Conservation (phyloP, 225 moss, liverwort and hornwort genomes). For the Polytrichum commune region DNA sequence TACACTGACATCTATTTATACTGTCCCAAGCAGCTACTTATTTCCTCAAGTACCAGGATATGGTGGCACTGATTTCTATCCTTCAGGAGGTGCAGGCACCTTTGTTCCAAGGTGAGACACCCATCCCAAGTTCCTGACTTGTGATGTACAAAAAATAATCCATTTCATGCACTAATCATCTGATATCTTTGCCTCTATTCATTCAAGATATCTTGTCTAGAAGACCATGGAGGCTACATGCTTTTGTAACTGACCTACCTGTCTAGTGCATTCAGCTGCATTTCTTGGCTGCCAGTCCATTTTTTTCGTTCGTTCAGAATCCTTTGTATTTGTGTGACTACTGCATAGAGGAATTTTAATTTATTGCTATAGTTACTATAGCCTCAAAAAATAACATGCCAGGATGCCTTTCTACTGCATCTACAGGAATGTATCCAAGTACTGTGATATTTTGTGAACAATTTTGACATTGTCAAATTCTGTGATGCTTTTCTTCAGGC, state of each 20-base stretch:
- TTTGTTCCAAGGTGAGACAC: constrained; percentile 68
- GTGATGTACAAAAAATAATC: too few relatives aligned
- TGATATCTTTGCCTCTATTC: too few relatives aligned
- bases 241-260: too few relatives aligned
- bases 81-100: constrained; percentile 70
- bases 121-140: neutral
- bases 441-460: neutral
- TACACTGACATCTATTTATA: neutral
- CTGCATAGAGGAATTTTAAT: neutral
- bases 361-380: too few relatives aligned
- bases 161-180: too few relatives aligned
- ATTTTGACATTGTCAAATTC: constrained; percentile 11
- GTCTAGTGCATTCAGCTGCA: too few relatives aligned
- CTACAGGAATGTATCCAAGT: neutral
- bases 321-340: neutral
- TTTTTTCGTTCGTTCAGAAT: neutral
- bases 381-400: too few relatives aligned
- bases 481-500: constrained; percentile 14
- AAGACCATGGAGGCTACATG: too few relatives aligned
- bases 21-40: constrained; percentile 43
- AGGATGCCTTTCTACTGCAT: too few relatives aligned
- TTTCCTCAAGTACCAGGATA: constrained; percentile 65
- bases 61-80: constrained; percentile 71
- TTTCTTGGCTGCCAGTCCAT: too few relatives aligned
- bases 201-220: too few relatives aligned